Conservation (phyloP, 345 rosid species). For the Eucalyptus erythrocorys region DNA sequence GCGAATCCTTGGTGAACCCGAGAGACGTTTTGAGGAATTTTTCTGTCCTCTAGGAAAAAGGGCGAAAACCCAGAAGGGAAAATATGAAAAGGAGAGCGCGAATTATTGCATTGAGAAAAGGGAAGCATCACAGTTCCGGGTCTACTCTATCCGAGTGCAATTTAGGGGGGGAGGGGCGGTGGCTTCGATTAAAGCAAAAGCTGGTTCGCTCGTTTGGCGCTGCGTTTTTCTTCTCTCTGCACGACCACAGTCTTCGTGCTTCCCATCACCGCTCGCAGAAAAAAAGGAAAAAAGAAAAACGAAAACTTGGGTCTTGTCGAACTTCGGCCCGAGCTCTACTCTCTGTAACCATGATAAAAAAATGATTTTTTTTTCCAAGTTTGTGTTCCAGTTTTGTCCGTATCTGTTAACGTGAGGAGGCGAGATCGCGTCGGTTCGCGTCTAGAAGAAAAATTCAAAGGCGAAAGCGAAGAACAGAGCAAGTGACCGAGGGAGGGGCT, state of each 20-base stretch:
- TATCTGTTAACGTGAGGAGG: not conserved
- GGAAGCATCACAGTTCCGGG: not conserved
- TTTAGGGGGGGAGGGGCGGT: not conserved
- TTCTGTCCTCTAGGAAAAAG: not conserved
- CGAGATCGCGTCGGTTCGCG: not conserved
- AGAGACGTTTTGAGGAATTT: not conserved
- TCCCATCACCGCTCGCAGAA: not conserved
- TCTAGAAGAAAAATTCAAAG: not conserved
- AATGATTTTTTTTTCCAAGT: not conserved
- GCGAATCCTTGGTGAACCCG: not conserved
- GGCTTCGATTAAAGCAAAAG: conserved; percentile 49
- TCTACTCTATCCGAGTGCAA: not conserved
- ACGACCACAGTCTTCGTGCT: conserved; percentile 21
- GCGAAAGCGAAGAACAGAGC: not conserved
- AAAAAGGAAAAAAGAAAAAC: not conserved
- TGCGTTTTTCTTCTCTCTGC: not conserved
- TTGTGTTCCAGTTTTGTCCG: not conserved
- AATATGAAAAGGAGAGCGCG: not conserved
- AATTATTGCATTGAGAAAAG: not conserved
- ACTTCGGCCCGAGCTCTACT: not conserved
- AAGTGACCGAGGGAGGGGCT: not conserved
- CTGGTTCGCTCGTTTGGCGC: conserved; percentile 6
- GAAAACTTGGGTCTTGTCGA: not conserved
- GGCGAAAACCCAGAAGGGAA: not conserved
- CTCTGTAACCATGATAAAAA: not conserved